A percentile compares a stretch with the other conserved stretches of the same genome.
These are phyloP conservation scores for Colletotrichum phormii DNA, from an alignment of 2,329 filamentous ascomycete species.

Conservation along the genomic window DNA sequence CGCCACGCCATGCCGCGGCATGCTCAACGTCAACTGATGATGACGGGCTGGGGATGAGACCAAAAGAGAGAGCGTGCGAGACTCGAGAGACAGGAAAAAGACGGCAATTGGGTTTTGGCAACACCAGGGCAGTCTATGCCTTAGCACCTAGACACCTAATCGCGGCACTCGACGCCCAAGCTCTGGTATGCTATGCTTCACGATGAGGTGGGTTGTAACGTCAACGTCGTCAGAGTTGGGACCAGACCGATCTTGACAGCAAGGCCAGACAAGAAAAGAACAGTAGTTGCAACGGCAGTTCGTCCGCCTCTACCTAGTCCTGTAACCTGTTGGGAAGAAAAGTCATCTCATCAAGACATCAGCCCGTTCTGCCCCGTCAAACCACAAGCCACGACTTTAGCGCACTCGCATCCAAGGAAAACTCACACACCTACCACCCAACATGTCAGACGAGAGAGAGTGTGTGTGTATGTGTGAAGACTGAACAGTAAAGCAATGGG, in stretches of 20 bases:
- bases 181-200: not conserved
- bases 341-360: conserved; percentile 23
- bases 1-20: not conserved
- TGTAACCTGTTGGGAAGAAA: not conserved
- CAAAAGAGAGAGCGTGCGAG: not conserved
- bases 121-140: not conserved
- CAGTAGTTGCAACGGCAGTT: conserved; percentile 21
- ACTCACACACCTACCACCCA: not conserved
- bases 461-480: not conserved
- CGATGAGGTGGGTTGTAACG: not conserved
- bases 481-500: not conserved
- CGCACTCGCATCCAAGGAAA: not conserved
- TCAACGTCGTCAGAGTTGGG: not conserved
- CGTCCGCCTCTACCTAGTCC: not conserved
- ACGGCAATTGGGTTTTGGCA: conserved; percentile 11
- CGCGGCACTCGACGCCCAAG: not conserved
- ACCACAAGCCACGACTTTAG: not conserved
- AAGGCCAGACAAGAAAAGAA: conserved; percentile 9
- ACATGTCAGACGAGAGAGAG: not conserved
- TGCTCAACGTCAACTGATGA: conserved; percentile 25
- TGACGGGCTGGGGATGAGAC: conserved; percentile 18
- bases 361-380: conserved; percentile 6
- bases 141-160: not conserved
- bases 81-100: not conserved
- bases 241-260: conserved; percentile 1